Base-by-base conservation (phyloP, 2,329 filamentous ascomycete genomes). In the Ophiostoma novo-ulmi region DNA sequence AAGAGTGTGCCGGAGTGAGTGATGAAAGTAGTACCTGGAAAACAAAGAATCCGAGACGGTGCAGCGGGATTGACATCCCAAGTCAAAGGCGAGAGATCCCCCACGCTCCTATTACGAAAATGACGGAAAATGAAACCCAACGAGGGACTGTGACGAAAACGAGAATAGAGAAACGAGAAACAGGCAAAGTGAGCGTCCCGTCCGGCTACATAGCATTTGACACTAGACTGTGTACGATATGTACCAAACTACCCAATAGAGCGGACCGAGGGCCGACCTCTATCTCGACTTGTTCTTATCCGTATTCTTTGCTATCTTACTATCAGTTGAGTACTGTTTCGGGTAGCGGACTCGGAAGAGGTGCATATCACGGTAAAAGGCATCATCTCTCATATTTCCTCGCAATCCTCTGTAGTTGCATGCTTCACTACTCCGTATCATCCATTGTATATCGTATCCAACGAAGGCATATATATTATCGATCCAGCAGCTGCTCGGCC, bases 91-190 rank as follows among this genome's bases (percentile, higher is more conserved):
- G 11, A 48, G 44, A 48, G 44, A 58, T 58, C 52, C 52, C 52
- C 52, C 52, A 58, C 52, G 52, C 52, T 26, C 52, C 8, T 10
- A 58, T 58, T 22, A 58, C 52, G n/a, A 58, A 58, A 58, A 58
- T 58, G 52, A 26, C 44, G 44, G 44, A 7, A 48, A 48, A 26
- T 58, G 52, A 58, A 58, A 58, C 52, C 52, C 52, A 58, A 26
- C 39, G 22, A 48, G 17, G 3, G 38, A 39, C 44, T n/a, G 52
- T 58, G 52, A 58, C 52, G 52, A 58, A 58, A 58, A 58, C 52
- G n/a, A 48, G 44, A 48, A n/a, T n/a, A 20, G 3, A 31, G 31
- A 48, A 31, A 31, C 31, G 31, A 31, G 31, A 31, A 31, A 31
- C 31, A 44, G 39, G 14, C 39, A 44, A 44, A 3, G 39, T 17